These are phyloP conservation scores for Prunus mume DNA, from an alignment of 306 rosid species.

Conservation along the genomic window DNA sequence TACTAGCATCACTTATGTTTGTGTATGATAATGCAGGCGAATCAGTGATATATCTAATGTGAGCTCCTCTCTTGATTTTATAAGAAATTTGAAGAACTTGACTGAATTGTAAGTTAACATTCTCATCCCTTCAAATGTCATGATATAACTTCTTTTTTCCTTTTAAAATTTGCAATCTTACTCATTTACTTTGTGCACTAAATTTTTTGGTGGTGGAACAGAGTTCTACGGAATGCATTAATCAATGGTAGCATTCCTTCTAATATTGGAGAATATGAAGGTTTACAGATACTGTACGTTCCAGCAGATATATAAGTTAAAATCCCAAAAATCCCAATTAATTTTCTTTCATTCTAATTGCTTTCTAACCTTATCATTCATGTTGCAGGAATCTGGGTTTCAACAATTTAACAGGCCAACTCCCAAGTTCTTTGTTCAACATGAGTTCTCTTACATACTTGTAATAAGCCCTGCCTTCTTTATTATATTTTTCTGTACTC, in stretches of 20 bases:
- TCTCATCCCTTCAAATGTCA: background rate
- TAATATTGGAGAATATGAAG: slow-evolving; percentile 18
- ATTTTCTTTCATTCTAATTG: background rate
- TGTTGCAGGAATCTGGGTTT: slow-evolving; percentile 31
- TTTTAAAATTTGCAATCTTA: background rate
- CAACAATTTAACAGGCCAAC: slow-evolving; percentile 30
- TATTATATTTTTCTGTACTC: background rate
- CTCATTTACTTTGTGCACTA: background rate
- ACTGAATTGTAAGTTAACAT: slow-evolving; percentile 23
- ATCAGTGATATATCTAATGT: slow-evolving; percentile 33
- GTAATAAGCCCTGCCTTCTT: slow-evolving; percentile 9
- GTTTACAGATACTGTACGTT: slow-evolving; percentile 20
- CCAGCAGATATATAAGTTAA: background rate
- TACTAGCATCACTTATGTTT: background rate
- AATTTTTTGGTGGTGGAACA: background rate
- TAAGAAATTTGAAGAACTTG: slow-evolving; percentile 18
- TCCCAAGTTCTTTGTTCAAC: slow-evolving; percentile 27
- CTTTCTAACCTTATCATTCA: background rate
- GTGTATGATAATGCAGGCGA: slow-evolving; percentile 13
- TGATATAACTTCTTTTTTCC: background rate
- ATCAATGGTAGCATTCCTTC: slow-evolving; percentile 25
- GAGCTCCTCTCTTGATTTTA: slow-evolving; percentile 32
- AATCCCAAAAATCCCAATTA: background rate
- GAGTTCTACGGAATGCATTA: slow-evolving; percentile 33
- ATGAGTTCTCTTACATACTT: slow-evolving; percentile 6